A percentile compares a stretch with the other conserved stretches of the same genome.
Evolutionary conservation across 176 grass and related monocot species (phyloP).

Genomic region (Musa troglodytarum): DNA sequence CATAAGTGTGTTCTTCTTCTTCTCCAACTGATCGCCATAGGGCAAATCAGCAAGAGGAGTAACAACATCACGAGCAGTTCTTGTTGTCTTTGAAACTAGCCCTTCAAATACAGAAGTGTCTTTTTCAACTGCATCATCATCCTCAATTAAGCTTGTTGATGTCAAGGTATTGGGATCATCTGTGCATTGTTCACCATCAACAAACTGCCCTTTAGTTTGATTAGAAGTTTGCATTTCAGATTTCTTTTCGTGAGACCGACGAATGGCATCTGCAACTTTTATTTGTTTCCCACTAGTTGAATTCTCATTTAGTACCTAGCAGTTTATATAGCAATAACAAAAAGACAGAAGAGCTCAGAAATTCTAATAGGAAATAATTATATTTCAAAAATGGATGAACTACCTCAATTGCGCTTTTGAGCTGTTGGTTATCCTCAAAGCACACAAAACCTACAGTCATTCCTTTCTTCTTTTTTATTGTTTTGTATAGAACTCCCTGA

Average conservation of each 20-base stretch:
- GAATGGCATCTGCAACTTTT: conserved; percentile 80
- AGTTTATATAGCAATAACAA: background rate
- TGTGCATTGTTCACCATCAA: background rate
- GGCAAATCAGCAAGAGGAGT: conserved; percentile 79
- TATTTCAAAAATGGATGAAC: conserved; percentile 10
- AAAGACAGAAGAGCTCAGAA: background rate
- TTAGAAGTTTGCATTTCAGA: conserved; percentile 18
- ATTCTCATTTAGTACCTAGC: conserved; percentile 59
- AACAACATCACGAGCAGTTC: conserved; percentile 56
- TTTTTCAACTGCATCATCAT: conserved; percentile 26
- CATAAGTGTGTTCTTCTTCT: conserved; percentile 60
- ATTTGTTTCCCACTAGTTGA: conserved; percentile 61
- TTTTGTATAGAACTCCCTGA: conserved; percentile 58
- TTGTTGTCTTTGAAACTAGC: conserved; percentile 29
- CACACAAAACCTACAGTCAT: conserved; percentile 89
- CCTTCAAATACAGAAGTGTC: conserved; percentile 25
- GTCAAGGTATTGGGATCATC: background rate
- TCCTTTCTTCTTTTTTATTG: conserved; percentile 81
- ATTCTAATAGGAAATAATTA: background rate
- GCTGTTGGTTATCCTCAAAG: conserved; percentile 54
- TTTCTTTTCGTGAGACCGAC: conserved; percentile 48
- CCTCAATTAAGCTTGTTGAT: background rate
- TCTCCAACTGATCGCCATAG: conserved; percentile 79
- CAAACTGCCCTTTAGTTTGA: conserved; percentile 19
- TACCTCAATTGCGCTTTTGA: conserved; percentile 69